Base-by-base conservation (phyloP, 768 basidiomycete species). In the Melanogaster broomeanus region DNA sequence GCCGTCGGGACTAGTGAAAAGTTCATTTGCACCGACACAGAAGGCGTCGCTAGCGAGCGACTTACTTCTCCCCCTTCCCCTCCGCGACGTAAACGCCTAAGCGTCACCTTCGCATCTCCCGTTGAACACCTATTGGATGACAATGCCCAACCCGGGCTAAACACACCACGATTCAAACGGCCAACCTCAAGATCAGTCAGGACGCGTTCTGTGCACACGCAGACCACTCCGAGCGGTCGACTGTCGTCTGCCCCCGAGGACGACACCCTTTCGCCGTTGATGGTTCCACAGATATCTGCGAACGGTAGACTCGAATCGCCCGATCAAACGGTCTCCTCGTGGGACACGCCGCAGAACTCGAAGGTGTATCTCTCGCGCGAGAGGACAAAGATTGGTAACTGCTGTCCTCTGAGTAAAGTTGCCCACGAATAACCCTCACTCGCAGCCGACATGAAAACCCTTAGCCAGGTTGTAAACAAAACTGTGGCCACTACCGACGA, bases 61-160 rank as follows among this genome's bases (percentile, higher is more conserved):
- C 28, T 39, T 19, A 8, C 38, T 19, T 28, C 48, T 43, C 13
- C 25, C 11, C 15, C 34, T 27, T 25, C 55, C 16, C 43, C 49
- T 31, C 27, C 51, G 33, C 57, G 45, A 31, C 54, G 35, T 22
- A 59, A 54, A 37, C 54, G 51, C 10, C 58, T 59, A 49, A 67
- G 42, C 30, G 67, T 69, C 38, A 60, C 67, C 4, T 69, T 69
- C 46, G 67, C 67, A 28, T 68, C 66, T 21, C 66, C 65, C 11
- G 44, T 65, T 18, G 65, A 57, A 41, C 45, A 49, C 22, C 37
- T 55, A 3, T 22, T 56, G 10, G 46, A 50, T 3, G 45, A 49
- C n/a, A 49, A 49, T 34, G 42, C 38, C 15, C 37, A 37, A 18
- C 28, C 22, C 30, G 48, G 47, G 25, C 22, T 11, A 39, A 16